Percentiles rank a stretch among this genome's conserved stretches.
phyloP scores from a whole-genome alignment of 2,329 filamentous ascomycete genomes.

The Dissoconium aciculare region DNA sequence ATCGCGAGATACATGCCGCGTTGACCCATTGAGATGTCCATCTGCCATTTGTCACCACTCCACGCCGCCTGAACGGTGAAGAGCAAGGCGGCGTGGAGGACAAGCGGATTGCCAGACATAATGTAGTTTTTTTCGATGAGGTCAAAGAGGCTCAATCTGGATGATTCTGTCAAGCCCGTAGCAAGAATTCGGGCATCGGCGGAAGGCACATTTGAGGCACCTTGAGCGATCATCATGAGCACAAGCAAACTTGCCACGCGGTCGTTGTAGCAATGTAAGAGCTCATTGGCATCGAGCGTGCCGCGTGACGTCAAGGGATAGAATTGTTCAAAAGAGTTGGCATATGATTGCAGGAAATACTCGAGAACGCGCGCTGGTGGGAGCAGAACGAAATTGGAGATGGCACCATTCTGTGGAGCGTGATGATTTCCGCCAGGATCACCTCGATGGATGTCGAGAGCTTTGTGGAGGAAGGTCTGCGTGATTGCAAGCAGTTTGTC shows the following conservation, averaged over 20 bases:
- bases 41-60: constrained; percentile 65
- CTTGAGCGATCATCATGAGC: constrained; percentile 58
- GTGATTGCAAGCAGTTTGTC: constrained; percentile 60
- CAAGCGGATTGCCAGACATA: constrained; percentile 49
- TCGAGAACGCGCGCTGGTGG: constrained; percentile 52
- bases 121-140: constrained; percentile 57
- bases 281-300: constrained; percentile 49
- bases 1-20: constrained; percentile 59
- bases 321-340: constrained; percentile 50
- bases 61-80: constrained; percentile 55
- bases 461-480: constrained; percentile 55
- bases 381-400: constrained; percentile 49
- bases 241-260: constrained; percentile 51
- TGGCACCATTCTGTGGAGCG: constrained; percentile 6
- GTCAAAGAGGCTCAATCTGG: constrained; percentile 57
- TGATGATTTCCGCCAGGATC: constrained; percentile 2
- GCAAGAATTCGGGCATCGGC: constrained; percentile 51
- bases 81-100: constrained; percentile 50
- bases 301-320: constrained; percentile 48
- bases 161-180: constrained; percentile 53
- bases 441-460: constrained; percentile 50
- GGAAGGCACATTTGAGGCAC: constrained; percentile 50
- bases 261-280: constrained; percentile 47
- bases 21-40: constrained; percentile 63
- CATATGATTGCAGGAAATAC: constrained; percentile 51